Conservation (phyloP, 352 stramenopile genomes). For the Phytophthora citrophthora region DNA sequence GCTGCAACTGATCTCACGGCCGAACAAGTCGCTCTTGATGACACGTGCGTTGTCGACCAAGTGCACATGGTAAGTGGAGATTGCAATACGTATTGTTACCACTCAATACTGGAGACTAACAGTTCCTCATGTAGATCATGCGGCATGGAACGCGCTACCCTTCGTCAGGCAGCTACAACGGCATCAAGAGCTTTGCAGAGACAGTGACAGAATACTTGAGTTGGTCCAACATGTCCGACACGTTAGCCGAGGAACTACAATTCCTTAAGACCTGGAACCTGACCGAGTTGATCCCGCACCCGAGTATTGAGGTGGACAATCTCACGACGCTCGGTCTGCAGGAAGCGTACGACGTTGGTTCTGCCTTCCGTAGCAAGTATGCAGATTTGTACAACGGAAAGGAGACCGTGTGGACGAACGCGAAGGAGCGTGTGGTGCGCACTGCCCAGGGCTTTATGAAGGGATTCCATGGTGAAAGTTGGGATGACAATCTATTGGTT, state of each 20-base stretch:
- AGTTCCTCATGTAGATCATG: constrained; percentile 25
- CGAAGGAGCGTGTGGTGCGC: constrained; percentile 57
- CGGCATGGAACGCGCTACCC: constrained; percentile 66
- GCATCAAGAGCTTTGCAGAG: constrained; percentile 36
- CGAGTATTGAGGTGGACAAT: constrained; percentile 54
- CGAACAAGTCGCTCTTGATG: constrained; percentile 47
- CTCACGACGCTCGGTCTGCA: constrained; percentile 53
- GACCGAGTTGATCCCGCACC: constrained; percentile 40
- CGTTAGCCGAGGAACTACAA: constrained; percentile 41
- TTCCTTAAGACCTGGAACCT: constrained; percentile 59
- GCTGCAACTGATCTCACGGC: constrained; percentile 44
- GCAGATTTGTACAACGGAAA: constrained; percentile 45
- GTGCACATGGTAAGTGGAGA: constrained; percentile 41
- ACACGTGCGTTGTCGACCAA: constrained; percentile 53
- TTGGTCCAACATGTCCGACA: constrained; percentile 34
- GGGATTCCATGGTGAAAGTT: constrained; percentile 47
- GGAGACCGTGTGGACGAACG: constrained; percentile 55
- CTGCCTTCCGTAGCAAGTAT: constrained; percentile 48
- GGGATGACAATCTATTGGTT: constrained; percentile 32
- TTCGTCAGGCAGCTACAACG: constrained; percentile 57
- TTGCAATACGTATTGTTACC: background rate
- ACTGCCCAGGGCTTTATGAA: constrained; percentile 60
- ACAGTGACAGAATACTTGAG: constrained; percentile 40
- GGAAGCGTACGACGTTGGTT: constrained; percentile 50
- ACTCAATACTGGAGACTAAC: background rate